These are phyloP conservation scores for Ceratobasidium sp. DNA, from an alignment of 1,284 basidiomycete genomes.

Conservation along the genomic window DNA sequence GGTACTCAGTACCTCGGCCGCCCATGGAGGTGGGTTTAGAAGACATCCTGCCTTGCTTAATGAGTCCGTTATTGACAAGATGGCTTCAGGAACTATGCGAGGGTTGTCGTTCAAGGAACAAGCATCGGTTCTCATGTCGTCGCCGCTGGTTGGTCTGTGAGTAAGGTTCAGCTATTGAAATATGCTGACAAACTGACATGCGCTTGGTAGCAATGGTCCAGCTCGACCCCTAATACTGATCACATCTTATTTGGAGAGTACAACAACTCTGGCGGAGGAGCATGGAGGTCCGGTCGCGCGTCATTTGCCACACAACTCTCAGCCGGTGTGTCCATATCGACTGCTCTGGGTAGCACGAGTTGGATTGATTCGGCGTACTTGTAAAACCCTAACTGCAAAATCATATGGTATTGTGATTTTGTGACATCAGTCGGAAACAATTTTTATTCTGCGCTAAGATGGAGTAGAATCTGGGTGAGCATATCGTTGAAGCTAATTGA, in stretches of 20 bases:
- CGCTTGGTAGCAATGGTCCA: constrained; percentile 17
- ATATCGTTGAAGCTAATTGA: no score
- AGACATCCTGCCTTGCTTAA: neutral
- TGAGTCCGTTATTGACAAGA: neutral
- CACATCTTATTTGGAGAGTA: constrained; percentile 41
- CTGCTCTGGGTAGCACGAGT: constrained; percentile 40
- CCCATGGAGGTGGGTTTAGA: constrained; percentile 11
- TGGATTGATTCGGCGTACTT: constrained; percentile 41
- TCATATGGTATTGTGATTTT: constrained; percentile 3
- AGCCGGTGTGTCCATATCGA: constrained; percentile 19
- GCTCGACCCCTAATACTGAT: constrained; percentile 33
- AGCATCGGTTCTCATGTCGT: constrained; percentile 27
- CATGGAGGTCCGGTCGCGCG: constrained; percentile 9
- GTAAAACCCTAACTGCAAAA: constrained; percentile 34
- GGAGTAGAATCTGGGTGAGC: no score
- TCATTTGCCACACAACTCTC: constrained; percentile 23
- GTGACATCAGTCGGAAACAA: neutral
- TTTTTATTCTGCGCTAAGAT: no score
- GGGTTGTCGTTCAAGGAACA: constrained; percentile 40
- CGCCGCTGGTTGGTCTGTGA: constrained; percentile 36
- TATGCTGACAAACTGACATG: neutral
- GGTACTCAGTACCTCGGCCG: constrained; percentile 8
- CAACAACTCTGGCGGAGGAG: constrained; percentile 35
- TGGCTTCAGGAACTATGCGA: constrained; percentile 37
- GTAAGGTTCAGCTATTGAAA: neutral